These are phyloP conservation scores for Manihot esculenta DNA, from an alignment of 441 rosid species.

Conservation along the genomic window DNA sequence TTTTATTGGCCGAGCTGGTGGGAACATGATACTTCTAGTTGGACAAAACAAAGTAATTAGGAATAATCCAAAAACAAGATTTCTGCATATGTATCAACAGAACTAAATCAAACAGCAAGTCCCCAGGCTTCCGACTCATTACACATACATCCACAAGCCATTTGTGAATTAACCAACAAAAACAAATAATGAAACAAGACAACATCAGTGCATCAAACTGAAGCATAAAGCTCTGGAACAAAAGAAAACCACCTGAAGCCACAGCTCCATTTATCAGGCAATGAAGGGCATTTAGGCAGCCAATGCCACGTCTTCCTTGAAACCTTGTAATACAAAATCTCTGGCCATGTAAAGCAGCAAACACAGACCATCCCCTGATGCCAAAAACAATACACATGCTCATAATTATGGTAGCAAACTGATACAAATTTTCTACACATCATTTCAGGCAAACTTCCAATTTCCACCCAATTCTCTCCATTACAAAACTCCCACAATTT, in stretches of 20 bases:
- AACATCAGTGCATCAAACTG: conserved; percentile 34
- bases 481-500: conserved; percentile 59
- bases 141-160: background rate
- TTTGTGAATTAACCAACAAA: background rate
- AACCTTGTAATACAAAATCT: conserved; percentile 70
- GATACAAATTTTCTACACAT: conserved; percentile 78
- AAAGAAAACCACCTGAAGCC: conserved; percentile 93
- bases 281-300: conserved; percentile 75
- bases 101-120: background rate
- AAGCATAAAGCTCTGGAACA: conserved; percentile 60
- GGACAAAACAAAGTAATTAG: background rate
- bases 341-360: conserved; percentile 94
- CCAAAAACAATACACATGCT: conserved; percentile 82
- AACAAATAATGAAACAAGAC: background rate
- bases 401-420: conserved; percentile 85
- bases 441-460: conserved; percentile 63
- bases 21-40: too few relatives aligned
- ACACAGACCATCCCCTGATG: conserved; percentile 75
- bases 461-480: conserved; percentile 50
- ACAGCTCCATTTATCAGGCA: conserved; percentile 89
- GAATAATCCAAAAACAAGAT: background rate
- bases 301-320: conserved; percentile 83
- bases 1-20: too few relatives aligned
- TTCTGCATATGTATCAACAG: background rate
- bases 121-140: background rate